Evolutionary conservation across 345 rosid species (phyloP), one percentile per base, ranked within the genome.

Genomic region (Eucalyptus decipiens): DNA sequence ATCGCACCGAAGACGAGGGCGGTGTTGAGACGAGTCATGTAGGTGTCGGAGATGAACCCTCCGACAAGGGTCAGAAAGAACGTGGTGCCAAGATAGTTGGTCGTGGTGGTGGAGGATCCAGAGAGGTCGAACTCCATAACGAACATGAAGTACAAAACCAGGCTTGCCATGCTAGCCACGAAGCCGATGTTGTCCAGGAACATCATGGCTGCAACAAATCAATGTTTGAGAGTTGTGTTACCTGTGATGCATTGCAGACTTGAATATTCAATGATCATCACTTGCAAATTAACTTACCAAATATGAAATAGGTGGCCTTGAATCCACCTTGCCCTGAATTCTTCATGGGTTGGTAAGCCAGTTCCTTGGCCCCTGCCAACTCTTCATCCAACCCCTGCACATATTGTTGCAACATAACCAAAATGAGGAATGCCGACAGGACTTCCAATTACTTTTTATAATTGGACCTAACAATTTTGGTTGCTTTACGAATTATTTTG

Each of bases 81-180:
- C 16, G 91, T 50, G 76, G 92, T 83, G 67, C 92, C 92, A 43
- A 89, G 86, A 91, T 50, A 92, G 89, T 92, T 92, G 47, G 93
- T 92, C 40, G 90, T 88, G 72, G 92, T 88, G 56, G 91, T 90
- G 56, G 91, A 91, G 8, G 93, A 90, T 30, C 91, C 88, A n/a
- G 93, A 89, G 81, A 89, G 88, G 58, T 88, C 88, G 15, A 90
- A 90, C 87, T 92, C 89, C 85, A 92, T 88, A 76, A 89, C 76
- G 18, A 40, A 67, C 87, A 89, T 85, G 91, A 91, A 89, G 87
- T 91, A 90, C 67, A 90, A 72, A 12, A 91, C 90, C 87, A 91
- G 23, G 90, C 91, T 90, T 40, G 60, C 88, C 90, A 91, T 90
- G 89, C 90, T 91, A 23, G 91, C 93, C 83, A 91, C 93, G 62